Percentiles rank a stretch among this genome's conserved stretches.
These are phyloP conservation scores for Ophiostoma angusticollis DNA, from an alignment of 2,329 filamentous ascomycete genomes.

Conservation along the genomic window DNA sequence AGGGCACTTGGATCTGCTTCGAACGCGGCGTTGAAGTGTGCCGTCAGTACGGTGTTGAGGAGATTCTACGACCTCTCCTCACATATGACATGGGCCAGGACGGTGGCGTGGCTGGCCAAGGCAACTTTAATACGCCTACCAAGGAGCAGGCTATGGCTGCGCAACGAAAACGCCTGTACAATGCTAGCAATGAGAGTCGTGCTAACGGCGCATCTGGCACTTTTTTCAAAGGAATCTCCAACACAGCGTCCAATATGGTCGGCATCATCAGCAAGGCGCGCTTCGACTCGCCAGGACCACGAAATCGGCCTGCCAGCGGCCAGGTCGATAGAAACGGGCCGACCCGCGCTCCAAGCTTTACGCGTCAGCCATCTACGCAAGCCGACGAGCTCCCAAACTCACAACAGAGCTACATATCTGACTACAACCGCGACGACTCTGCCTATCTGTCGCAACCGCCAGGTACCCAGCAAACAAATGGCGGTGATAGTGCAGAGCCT, in stretches of 20 bases:
- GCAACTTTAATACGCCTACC: slow-evolving; percentile 81
- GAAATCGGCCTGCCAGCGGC: slow-evolving; percentile 29
- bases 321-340: slow-evolving; percentile 35
- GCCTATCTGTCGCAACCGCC: slow-evolving; percentile 46
- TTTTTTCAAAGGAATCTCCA: slow-evolving; percentile 95
- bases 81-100: slow-evolving; percentile 73
- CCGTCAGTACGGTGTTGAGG: slow-evolving; percentile 64
- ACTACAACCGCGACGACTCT: slow-evolving; percentile 64
- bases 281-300: slow-evolving; percentile 72
- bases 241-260: slow-evolving; percentile 81
- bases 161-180: slow-evolving; percentile 85
- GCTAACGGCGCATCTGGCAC: slow-evolving; percentile 60
- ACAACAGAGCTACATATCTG: slow-evolving; percentile 70
- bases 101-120: slow-evolving; percentile 56
- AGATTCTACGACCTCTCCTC: slow-evolving; percentile 58
- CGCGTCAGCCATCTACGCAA: slow-evolving; percentile 58
- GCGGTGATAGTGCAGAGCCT: slow-evolving; percentile 56
- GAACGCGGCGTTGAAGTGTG: slow-evolving; percentile 87
- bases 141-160: slow-evolving; percentile 99
- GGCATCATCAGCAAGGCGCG: slow-evolving; percentile 94
- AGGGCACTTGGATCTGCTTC: slow-evolving; percentile 97
- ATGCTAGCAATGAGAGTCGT: slow-evolving; percentile 55
- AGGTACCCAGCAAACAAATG: slow-evolving; percentile 27
- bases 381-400: slow-evolving; percentile 64
- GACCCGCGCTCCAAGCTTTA: slow-evolving; percentile 55